Conservation (phyloP, 148 eudicot genomes). For the Fagopyrum esculentum region DNA sequence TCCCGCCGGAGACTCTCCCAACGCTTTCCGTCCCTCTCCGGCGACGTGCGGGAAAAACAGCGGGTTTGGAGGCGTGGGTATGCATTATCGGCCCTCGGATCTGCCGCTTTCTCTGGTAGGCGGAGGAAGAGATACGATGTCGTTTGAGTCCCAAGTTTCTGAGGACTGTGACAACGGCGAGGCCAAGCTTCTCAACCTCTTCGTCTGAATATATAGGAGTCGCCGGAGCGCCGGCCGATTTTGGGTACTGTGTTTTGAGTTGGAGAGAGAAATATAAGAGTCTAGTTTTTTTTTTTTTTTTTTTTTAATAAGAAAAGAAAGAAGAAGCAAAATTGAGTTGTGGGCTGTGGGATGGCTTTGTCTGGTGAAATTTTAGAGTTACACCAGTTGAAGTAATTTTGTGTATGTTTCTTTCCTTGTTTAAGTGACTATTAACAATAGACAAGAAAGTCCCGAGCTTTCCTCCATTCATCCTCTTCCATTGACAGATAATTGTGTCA, state of each 20-base stretch:
- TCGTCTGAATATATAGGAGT: constrained; percentile 18
- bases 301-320: constrained; percentile 2
- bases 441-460: background rate
- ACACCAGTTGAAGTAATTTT: constrained; percentile 7
- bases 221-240: constrained; percentile 15
- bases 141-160: constrained; percentile 27
- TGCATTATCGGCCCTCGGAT: constrained; percentile 15
- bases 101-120: background rate
- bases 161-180: constrained; percentile 20
- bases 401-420: constrained; percentile 7
- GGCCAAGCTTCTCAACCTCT: constrained; percentile 58
- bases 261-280: constrained; percentile 9
- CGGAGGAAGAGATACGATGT: constrained; percentile 19
- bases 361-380: constrained; percentile 14
- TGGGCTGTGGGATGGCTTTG: constrained; percentile 7
- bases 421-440: background rate
- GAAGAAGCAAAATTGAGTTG: background rate
- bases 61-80: background rate
- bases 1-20: constrained; percentile 6
- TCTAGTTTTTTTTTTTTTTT: background rate
- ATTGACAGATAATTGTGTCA: background rate
- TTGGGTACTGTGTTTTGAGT: constrained; percentile 8
- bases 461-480: background rate
- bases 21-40: background rate
- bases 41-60: constrained; percentile 4